Percentiles rank a stretch among this genome's conserved stretches.
phyloP scores from a whole-genome alignment of 495 filamentous ascomycete species.

The Xanthoparmelia taractica region DNA sequence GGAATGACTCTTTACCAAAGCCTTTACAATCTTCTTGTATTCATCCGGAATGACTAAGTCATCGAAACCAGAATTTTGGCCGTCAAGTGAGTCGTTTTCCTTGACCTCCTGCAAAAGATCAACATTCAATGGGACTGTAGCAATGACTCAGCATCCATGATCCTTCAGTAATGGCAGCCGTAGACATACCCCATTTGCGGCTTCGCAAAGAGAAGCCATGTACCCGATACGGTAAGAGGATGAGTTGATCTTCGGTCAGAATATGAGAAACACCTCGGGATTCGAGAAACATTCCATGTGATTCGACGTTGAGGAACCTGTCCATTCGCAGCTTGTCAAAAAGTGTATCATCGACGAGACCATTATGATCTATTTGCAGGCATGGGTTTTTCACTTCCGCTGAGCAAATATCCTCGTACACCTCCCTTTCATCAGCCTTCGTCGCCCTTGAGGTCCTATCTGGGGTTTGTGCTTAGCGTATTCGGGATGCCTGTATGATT shows the following conservation, averaged over 20 bases:
- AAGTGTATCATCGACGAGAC: not conserved
- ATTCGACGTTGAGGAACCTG: not conserved
- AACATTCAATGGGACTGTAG: not conserved
- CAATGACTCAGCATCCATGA: not conserved
- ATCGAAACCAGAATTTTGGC: not conserved
- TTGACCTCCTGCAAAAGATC: not conserved
- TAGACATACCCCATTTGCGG: not conserved
- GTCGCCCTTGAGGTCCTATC: not conserved
- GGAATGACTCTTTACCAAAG: conserved; percentile 5
- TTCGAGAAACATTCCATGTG: not conserved
- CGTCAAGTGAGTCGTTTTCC: not conserved
- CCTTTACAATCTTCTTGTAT: conserved; percentile 4
- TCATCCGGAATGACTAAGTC: conserved; percentile 5
- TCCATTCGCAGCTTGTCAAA: not conserved
- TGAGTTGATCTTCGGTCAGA: not conserved
- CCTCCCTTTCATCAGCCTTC: not conserved
- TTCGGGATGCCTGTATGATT: not conserved
- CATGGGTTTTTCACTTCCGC: not conserved
- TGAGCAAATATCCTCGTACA: not conserved
- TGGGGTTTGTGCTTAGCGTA: not conserved
- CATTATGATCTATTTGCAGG: not conserved
- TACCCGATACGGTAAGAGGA: not conserved
- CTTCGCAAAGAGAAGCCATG: not conserved
- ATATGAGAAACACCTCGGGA: not conserved
- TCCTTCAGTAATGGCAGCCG: not conserved